Evolutionary conservation across 208 protist species (phyloP).

Genomic region (Trypanosoma caninum): DNA sequence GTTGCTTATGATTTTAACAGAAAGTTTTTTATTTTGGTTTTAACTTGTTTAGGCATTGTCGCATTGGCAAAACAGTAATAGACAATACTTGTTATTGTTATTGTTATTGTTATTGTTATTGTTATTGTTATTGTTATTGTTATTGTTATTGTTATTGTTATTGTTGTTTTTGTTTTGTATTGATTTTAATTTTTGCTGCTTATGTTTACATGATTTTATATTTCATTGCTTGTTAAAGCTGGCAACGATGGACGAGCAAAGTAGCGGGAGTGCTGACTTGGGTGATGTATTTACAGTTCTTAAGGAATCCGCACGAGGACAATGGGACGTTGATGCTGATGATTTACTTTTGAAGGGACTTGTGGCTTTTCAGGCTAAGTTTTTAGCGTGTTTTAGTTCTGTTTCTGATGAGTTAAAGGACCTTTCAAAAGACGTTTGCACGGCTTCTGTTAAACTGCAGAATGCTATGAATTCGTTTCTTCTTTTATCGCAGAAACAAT

Average conservation of each 20-base stretch:
- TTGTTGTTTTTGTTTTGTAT: conserved; percentile 13
- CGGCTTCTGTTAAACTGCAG: conserved; percentile 32
- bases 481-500: conserved; percentile 61
- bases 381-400: conserved; percentile 22
- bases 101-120: too few relatives aligned
- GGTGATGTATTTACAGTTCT: conserved; percentile 23
- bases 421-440: conserved; percentile 28
- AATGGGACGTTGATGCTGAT: conserved; percentile 49
- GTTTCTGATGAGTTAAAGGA: conserved; percentile 29
- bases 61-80: too few relatives aligned
- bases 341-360: conserved; percentile 39
- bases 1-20: background rate
- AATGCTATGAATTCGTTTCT: conserved; percentile 62
- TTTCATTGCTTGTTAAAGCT: background rate
- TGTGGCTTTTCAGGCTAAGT: conserved; percentile 38
- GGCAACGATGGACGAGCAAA: conserved; percentile 21
- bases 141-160: too few relatives aligned
- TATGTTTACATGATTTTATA: background rate
- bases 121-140: too few relatives aligned
- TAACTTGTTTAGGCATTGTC: too few relatives aligned
- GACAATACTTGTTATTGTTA: too few relatives aligned
- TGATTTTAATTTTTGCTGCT: background rate
- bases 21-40: background rate
- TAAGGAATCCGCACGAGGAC: conserved; percentile 20
- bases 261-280: conserved; percentile 13